A percentile compares a stretch with the other conserved stretches of the same genome.
phyloP scores from a whole-genome alignment of 208 protist species.

The Leptomonas pyrrhocoris region DNA sequence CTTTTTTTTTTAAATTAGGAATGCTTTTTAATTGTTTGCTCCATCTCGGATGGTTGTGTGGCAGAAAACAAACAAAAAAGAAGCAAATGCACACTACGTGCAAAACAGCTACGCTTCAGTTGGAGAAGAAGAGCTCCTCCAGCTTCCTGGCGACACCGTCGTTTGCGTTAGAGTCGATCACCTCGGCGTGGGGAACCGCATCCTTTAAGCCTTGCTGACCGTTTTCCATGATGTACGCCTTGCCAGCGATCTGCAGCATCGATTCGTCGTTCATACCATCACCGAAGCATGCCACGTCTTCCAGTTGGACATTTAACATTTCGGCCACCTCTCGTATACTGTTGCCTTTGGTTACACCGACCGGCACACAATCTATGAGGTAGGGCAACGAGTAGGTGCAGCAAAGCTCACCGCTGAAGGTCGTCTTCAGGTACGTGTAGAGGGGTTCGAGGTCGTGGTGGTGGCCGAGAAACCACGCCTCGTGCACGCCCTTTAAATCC shows the following conservation, averaged over 20 bases:
- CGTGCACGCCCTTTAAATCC: constrained; percentile 34
- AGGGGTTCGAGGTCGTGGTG: constrained; percentile 13
- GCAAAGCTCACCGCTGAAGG: constrained; percentile 15
- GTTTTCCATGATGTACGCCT: constrained; percentile 68
- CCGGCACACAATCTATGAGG: constrained; percentile 41
- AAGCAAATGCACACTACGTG: too few relatives aligned
- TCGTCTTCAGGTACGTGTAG: constrained; percentile 24
- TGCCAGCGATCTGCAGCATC: constrained; percentile 56
- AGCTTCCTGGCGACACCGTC: constrained; percentile 82
- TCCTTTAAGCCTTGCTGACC: constrained; percentile 38
- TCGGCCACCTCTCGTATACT: constrained; percentile 53
- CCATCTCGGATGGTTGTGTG: neutral
- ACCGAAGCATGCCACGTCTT: constrained; percentile 64
- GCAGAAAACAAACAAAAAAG: constrained; percentile 1
- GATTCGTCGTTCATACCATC: constrained; percentile 74
- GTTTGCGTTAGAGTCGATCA: constrained; percentile 57
- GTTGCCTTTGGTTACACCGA: constrained; percentile 60
- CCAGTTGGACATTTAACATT: constrained; percentile 35
- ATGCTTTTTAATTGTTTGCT: neutral
- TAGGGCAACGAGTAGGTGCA: constrained; percentile 34
- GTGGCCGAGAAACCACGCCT: constrained; percentile 33
- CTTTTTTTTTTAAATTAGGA: neutral
- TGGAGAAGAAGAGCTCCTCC: constrained; percentile 52
- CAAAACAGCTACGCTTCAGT: neutral
- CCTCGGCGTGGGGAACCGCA: constrained; percentile 36